Evolutionary conservation across 352 stramenopile species (phyloP).

Genomic region (Phytophthora cactorum): DNA sequence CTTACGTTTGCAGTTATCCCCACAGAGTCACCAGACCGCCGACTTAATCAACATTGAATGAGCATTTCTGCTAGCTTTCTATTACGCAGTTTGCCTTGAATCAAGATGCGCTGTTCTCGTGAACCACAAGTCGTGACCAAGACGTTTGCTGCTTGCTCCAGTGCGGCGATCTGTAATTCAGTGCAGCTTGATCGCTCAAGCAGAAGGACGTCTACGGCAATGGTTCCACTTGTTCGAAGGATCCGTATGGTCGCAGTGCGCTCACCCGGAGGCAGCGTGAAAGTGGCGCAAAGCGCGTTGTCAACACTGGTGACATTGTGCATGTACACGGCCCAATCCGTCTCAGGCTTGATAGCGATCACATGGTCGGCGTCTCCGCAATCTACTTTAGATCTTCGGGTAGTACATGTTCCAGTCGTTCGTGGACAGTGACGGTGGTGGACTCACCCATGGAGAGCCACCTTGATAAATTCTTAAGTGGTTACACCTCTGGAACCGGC

Average conservation of each 20-base stretch:
- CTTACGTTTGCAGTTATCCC: neutral
- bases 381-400: no score
- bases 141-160: conserved; percentile 1
- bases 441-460: no score
- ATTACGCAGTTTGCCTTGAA: neutral
- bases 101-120: neutral
- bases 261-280: conserved; percentile 9
- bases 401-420: no score
- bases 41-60: neutral
- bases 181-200: neutral
- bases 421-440: no score
- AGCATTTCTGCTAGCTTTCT: neutral
- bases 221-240: neutral
- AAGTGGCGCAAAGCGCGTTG: conserved; percentile 43
- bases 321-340: conserved; percentile 49
- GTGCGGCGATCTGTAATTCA: neutral
- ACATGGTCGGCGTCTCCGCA: no score
- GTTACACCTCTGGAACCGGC: no score
- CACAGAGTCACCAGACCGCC: no score
- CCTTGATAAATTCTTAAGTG: no score
- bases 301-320: conserved; percentile 27
- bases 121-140: neutral
- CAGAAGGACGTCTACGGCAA: neutral
- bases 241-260: no score
- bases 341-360: conserved; percentile 52